Evolutionary conservation across 176 grass and related monocot species (phyloP), one percentile per base, ranked within the genome.

Genomic region (Otatea glauca): DNA sequence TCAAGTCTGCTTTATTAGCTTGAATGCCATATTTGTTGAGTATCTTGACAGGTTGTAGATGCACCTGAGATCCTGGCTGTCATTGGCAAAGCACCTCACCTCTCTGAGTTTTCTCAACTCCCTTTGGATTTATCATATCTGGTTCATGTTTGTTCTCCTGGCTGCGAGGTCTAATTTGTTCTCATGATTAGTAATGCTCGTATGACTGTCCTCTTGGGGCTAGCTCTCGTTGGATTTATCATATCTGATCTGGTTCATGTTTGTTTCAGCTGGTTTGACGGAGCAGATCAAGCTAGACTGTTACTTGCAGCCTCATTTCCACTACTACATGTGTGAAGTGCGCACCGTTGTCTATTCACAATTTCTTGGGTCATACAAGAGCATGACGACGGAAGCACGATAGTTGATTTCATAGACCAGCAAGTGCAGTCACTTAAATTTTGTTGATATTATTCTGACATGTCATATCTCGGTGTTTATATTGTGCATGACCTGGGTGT

Each of bases 341-440:
- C 96, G 93, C 20, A 86, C 8, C 8, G 96, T 99, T 56, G 90
- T 96, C 59, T 96, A 99, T 79, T 99, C 96, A 18, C 96, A 99
- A 47, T 96, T 99, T 60, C 86, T 99, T 1, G 91, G 94, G 82
- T 99, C 96, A 17, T 96, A 99, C 91, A 99, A 99, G 75, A 99
- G 96, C 48, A 91, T 99, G 74, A 99, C 91, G 1, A 99, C 96
- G 96, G 93, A 99, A 91, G 93, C 93, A 42, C 94, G 17, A 91
- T 88, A 9, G 81, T 92, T 39, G 91, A 96, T 92, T 99, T 99
- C 88, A 99, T 96, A 42, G 96, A 94, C 86, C 90, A 92, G 96
- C 96, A 89, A 98, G 89, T 88, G 38, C 23, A 70, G 63, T 58
- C 2, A 1, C 45, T 21, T 47, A 53, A 14, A 4, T 65, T 65